Evolutionary conservation across 805 yeast genomes (phyloP), one percentile per base, ranked within the genome.

Genomic region (Vanderwaltozyma polyspora): DNA sequence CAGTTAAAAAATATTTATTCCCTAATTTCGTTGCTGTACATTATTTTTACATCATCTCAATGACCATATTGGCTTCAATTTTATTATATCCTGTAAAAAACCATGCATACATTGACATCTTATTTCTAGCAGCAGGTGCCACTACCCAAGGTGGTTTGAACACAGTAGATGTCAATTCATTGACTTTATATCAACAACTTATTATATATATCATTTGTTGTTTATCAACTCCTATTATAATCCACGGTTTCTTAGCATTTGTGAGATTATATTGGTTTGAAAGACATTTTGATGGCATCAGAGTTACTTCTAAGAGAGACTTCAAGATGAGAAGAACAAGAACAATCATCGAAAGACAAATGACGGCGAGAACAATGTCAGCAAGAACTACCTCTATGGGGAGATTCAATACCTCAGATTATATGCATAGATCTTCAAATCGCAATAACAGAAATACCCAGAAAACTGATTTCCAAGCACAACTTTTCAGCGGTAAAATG

Each of bases 101-200:
- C 49, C 59, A 63, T 16, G 34, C 49, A 7, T 91, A 89, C 54
- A 78, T 83, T 29, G 97, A 91, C 61, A 74, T 80, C 2, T 60
- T 91, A 23, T 83, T 89, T 55, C 62, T 83, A 36, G 70, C 86
- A 0, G 63, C 77, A 9, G 89, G 94, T 9, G 75, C 91, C 0
- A 60, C 79, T 1, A 85, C 97, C 2, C 95, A 89, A 52, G 94
- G 95, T 0, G 99, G 99, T 1, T 61, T 91, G 36, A 86, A 85
- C 52, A 79, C 95, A 0, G 64, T 83, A 17, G 74, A 85, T 46
- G 43, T 79, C 25, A 84, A 84, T 52, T 57, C 63, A 0, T 44
- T 87, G 37, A 59, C 67, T 0, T 54, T 81, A 29, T 89, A 79
- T 60, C 98, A 91, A 57, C 97, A 89, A 52, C 70, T 86, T 12